These are phyloP conservation scores for Pleurotus djamor DNA, from an alignment of 768 basidiomycete species.

Conservation along the genomic window DNA sequence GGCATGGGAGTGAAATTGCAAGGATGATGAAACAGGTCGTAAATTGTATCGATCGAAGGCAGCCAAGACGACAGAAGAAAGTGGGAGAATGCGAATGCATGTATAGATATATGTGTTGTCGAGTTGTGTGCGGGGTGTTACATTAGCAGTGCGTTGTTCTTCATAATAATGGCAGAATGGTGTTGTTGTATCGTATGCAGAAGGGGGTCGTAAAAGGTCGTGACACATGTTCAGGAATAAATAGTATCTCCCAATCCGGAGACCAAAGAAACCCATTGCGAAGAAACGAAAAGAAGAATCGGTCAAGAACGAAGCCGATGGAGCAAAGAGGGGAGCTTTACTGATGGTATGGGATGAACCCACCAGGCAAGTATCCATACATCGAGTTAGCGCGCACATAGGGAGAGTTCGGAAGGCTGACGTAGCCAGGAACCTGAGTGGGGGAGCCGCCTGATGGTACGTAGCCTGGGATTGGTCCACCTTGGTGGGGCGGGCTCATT, in stretches of 20 bases:
- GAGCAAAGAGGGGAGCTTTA: neutral
- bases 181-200: neutral
- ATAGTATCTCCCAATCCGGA: neutral
- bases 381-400: neutral
- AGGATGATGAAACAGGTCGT: neutral
- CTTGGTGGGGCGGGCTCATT: neutral
- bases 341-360: conserved; percentile 4
- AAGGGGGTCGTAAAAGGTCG: conserved; percentile 6
- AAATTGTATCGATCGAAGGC: neutral
- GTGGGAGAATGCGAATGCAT: neutral
- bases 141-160: neutral
- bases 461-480: neutral
- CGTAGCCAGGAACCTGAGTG: neutral
- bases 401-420: neutral
- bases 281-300: neutral
- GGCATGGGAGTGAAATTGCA: neutral
- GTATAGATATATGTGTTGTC: neutral
- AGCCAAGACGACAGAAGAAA: neutral
- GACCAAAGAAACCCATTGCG: neutral
- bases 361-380: conserved; percentile 3
- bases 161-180: neutral
- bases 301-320: neutral
- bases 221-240: neutral
- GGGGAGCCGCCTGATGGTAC: neutral
- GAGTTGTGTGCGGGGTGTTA: neutral